A percentile compares a stretch with the other conserved stretches of the same genome.
Evolutionary conservation across 257 asterid species (phyloP).

Genomic region (Mentha longifolia): DNA sequence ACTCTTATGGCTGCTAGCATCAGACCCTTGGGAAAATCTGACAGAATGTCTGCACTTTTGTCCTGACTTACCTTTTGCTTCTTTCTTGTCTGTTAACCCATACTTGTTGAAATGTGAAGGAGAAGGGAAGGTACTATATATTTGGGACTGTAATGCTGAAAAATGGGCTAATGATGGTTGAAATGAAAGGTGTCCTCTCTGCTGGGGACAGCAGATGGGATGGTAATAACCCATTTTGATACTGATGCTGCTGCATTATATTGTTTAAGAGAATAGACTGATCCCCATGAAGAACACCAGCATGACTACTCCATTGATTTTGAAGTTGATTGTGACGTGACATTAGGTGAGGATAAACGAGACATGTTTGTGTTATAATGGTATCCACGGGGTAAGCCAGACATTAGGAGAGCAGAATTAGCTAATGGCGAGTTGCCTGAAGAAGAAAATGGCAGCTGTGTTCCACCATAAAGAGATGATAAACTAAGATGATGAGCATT

Average conservation of each 20-base stretch:
- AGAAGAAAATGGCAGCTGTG: conserved; percentile 58
- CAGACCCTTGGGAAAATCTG: conserved; percentile 74
- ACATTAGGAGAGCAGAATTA: conserved; percentile 53
- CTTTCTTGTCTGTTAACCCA: conserved; percentile 57
- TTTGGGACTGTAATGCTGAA: conserved; percentile 66
- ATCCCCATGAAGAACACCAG: conserved; percentile 62
- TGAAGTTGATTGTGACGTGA: conserved; percentile 55
- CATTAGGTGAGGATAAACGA: conserved; percentile 47
- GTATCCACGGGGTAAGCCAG: conserved; percentile 58
- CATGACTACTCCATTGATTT: conserved; percentile 64
- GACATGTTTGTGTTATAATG: conserved; percentile 60
- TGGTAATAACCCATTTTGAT: conserved; percentile 67
- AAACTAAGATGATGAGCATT: conserved; percentile 50
- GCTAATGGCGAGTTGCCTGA: conserved; percentile 52
- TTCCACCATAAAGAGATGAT: conserved; percentile 63
- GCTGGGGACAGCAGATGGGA: conserved; percentile 61
- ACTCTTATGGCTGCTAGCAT: conserved; percentile 62
- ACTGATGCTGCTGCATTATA: conserved; percentile 59
- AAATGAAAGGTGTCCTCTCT: conserved; percentile 58
- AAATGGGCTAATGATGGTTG: conserved; percentile 73
- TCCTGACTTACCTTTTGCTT: conserved; percentile 58
- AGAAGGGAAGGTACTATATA: conserved; percentile 68
- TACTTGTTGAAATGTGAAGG: conserved; percentile 66
- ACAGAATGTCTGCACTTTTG: conserved; percentile 69
- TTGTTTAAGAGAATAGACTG: conserved; percentile 63